Evolutionary conservation across 2,329 filamentous ascomycete genomes (phyloP).

Genomic region (Sporothrix schenckii): DNA sequence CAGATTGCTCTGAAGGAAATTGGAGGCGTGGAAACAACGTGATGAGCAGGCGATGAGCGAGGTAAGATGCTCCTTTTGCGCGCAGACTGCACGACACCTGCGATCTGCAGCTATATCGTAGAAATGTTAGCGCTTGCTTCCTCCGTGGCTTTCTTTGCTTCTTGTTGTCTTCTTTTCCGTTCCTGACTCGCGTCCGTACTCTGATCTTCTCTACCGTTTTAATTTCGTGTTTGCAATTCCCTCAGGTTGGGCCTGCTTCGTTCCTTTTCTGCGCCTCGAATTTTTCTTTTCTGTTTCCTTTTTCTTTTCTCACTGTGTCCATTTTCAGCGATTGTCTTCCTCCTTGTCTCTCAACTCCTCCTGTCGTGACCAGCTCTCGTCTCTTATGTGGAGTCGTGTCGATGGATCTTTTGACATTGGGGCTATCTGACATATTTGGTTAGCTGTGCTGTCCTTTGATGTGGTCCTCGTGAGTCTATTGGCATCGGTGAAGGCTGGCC

Average conservation of each 20-base stretch:
- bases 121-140: neutral
- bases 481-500: conserved; percentile 21
- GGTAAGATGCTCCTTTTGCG: neutral
- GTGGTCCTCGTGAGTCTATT: neutral
- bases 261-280: conserved; percentile 2
- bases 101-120: neutral
- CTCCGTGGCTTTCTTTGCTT: neutral
- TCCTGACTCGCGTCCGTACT: too few relatives aligned
- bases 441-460: neutral
- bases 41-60: neutral
- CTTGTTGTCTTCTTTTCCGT: neutral
- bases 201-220: neutral
- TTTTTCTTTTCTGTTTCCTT: conserved; percentile 14
- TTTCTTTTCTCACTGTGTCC: neutral
- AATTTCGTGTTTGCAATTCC: neutral
- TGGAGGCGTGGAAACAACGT: conserved; percentile 9
- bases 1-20: conserved; percentile 9
- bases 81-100: conserved; percentile 13
- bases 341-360: neutral
- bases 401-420: conserved; percentile 20
- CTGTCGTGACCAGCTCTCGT: conserved; percentile 10
- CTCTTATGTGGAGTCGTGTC: conserved; percentile 14
- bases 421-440: neutral
- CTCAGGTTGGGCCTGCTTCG: neutral
- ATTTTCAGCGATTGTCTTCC: neutral